These are phyloP conservation scores for Camellia sinensis DNA, from an alignment of 148 eudicot species.

Conservation along the genomic window DNA sequence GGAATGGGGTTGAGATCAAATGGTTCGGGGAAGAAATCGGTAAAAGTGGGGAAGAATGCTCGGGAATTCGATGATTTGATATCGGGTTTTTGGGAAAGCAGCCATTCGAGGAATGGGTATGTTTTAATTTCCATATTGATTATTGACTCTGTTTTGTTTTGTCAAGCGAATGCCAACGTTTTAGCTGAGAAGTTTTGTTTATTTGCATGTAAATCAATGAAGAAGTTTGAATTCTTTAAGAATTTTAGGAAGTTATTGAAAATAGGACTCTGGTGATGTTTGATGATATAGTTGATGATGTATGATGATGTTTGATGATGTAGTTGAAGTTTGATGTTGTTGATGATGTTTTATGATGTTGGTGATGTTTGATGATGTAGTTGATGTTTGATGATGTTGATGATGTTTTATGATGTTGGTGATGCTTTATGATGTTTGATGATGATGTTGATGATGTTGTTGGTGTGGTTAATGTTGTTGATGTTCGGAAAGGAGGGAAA, in stretches of 20 bases:
- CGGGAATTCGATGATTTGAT: constrained; percentile 48
- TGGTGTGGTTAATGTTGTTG: too few relatives aligned
- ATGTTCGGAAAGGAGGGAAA: too few relatives aligned
- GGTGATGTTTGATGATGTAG: too few relatives aligned
- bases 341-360: too few relatives aligned
- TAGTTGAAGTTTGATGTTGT: too few relatives aligned
- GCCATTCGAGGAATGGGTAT: constrained; percentile 39
- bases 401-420: too few relatives aligned
- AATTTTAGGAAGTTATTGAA: background rate
- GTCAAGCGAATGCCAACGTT: background rate
- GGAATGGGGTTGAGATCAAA: constrained; percentile 27
- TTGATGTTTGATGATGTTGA: too few relatives aligned
- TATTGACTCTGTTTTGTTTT: background rate
- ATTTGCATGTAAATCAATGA: background rate
- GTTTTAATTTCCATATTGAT: background rate
- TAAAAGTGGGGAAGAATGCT: constrained; percentile 22
- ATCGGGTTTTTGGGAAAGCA: constrained; percentile 51
- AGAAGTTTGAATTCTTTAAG: background rate
- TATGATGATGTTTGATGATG: too few relatives aligned
- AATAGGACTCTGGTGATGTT: background rate
- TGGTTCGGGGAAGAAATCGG: constrained; percentile 16
- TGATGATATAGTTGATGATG: too few relatives aligned
- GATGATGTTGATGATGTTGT: too few relatives aligned
- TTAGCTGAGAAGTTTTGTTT: background rate
- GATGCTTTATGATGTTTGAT: too few relatives aligned